phyloP scores from a whole-genome alignment of 768 basidiomycete genomes.

The Boletus barrowsii region DNA sequence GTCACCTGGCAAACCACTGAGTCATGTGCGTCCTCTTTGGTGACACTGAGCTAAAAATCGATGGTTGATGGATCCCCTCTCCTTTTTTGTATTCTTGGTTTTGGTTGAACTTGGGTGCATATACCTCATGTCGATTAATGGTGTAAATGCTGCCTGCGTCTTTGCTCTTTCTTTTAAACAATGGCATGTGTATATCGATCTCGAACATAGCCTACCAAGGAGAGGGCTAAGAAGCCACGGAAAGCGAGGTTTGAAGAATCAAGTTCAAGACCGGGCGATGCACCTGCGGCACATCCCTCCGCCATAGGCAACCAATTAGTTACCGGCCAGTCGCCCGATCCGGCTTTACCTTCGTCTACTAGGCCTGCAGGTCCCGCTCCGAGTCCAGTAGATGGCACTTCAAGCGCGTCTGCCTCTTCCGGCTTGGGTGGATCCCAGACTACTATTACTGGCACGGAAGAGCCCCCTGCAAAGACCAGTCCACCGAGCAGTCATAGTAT shows the following conservation, averaged over 20 bases:
- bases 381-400: not conserved
- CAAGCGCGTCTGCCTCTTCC: not conserved
- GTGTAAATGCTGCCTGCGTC: slow-evolving; percentile 27
- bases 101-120: slow-evolving; percentile 19
- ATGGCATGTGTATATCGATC: slow-evolving; percentile 26
- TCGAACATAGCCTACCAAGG: slow-evolving; percentile 65
- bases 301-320: not conserved
- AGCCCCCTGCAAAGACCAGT: slow-evolving; percentile 3
- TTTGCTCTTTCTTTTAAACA: slow-evolving; percentile 3
- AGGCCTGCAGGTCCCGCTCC: slow-evolving; percentile 1
- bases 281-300: not conserved
- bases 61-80: slow-evolving; percentile 39
- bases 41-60: slow-evolving; percentile 45
- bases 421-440: not conserved
- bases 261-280: not conserved
- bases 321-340: not conserved
- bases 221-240: slow-evolving; percentile 65
- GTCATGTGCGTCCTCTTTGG: slow-evolving; percentile 86
- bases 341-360: not conserved
- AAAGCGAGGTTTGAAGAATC: slow-evolving; percentile 36
- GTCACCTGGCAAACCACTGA: slow-evolving; percentile 62
- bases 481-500: not conserved
- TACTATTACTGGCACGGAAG: not conserved
- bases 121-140: slow-evolving; percentile 30
- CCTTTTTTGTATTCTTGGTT: slow-evolving; percentile 7